Evolutionary conservation across 306 rosid species (phyloP), one percentile per base, ranked within the genome.

Genomic region (Quercus cerris): DNA sequence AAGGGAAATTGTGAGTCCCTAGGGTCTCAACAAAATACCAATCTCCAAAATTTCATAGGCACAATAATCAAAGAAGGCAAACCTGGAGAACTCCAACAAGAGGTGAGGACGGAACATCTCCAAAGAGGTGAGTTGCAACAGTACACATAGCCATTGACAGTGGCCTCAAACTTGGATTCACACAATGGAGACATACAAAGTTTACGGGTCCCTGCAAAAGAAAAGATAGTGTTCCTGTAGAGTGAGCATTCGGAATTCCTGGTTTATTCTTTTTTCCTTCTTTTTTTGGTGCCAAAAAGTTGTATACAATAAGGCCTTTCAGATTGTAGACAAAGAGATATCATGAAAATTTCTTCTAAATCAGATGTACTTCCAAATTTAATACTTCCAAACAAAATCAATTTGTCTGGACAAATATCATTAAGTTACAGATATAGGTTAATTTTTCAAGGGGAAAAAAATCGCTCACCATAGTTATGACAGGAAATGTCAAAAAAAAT

Each of bases 81-180:
- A 94, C 98, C 94, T 88, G 88, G 78, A 94, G 88, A 86, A 91
- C 76, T 83, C 97, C 98, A 81, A 92, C 92, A 71, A 94, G 93
- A 56, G 97, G 98, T 9, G 97, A 84, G 58, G 98, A 92, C 41
- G 97, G 98, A 22, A 94, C 97, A 78, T 94, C 97, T 63, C 97
- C 97, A 7, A 92, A 87, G 79, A 94, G n/a, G 84, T 94, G 98
- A 80, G 91, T 92, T 33, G 94, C 80, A 61, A 94, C 94, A 2
- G 92, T 89, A 59, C 91, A 88, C 51, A 88, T 85, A 57, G 98
- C 98, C 97, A 94, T 94, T 3, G 98, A 84, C 56, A 94, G 74
- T 5, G 97, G 98, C 85, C 98, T 88, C 87, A 94, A 70, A 81
- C 87, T 94, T 62, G 97, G 97, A 70, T 83, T 79, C 59, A 94